Conservation (phyloP, 768 basidiomycete species). For the Psilocybe tampanensis region DNA sequence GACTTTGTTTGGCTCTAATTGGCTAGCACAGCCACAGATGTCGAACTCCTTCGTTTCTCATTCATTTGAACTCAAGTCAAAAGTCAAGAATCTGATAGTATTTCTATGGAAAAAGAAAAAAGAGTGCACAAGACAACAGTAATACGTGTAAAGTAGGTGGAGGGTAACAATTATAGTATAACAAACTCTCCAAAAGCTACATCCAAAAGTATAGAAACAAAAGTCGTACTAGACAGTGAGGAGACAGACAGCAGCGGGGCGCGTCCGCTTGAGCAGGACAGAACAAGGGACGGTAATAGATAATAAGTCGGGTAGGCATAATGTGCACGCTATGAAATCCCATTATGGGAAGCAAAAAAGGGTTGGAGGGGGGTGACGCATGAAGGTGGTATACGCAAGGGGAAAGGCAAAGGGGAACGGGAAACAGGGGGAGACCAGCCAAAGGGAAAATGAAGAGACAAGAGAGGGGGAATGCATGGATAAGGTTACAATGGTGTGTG, state of each 20-base stretch:
- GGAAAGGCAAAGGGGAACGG: slow-evolving; percentile 11
- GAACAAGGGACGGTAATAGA: background rate
- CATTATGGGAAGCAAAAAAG: slow-evolving; percentile 12
- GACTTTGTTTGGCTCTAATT: slow-evolving; percentile 16
- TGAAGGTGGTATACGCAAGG: slow-evolving; percentile 17
- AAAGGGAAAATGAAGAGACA: slow-evolving; percentile 15
- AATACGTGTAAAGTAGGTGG: slow-evolving; percentile 8
- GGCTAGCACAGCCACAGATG: background rate
- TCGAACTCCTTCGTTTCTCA: background rate
- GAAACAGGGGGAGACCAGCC: slow-evolving; percentile 20
- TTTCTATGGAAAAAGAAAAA: background rate
- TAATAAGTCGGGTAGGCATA: slow-evolving; percentile 6
- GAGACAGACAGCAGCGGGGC: slow-evolving; percentile 2
- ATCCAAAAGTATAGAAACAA: slow-evolving; percentile 12
- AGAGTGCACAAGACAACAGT: background rate
- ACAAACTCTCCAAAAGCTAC: slow-evolving; percentile 10
- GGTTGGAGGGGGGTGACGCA: slow-evolving; percentile 19
- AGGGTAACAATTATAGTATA: slow-evolving; percentile 19
- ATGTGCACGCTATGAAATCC: slow-evolving; percentile 12
- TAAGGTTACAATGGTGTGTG: slow-evolving; percentile 32
- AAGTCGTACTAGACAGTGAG: background rate
- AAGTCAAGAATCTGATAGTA: background rate
- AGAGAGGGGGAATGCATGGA: slow-evolving; percentile 17
- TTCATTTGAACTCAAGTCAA: background rate
- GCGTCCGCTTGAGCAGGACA: background rate